Conservation (phyloP, 352 stramenopile genomes). For the Globisporangium orthogonon region DNA sequence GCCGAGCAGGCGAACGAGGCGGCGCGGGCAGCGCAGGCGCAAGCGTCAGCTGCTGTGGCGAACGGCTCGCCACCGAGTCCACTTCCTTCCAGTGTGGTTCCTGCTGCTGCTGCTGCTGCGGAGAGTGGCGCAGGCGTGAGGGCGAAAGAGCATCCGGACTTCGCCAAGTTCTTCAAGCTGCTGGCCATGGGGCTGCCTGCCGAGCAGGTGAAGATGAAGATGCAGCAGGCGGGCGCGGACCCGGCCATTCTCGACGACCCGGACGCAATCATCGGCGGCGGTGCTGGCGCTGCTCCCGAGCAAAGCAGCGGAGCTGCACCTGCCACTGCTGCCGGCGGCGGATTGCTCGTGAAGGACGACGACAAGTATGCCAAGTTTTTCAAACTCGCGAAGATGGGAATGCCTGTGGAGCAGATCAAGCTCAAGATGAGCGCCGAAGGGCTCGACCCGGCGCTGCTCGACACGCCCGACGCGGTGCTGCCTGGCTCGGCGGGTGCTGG, state of each 20-base stretch:
- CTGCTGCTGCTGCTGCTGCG: conserved; percentile 2
- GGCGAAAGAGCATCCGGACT: conserved; percentile 71
- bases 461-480: conserved; percentile 83
- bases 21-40: conserved; percentile 3
- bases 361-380: conserved; percentile 93
- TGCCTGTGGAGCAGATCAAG: conserved; percentile 92
- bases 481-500: conserved; percentile 23
- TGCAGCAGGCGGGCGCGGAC: conserved; percentile 68
- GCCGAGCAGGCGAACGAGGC: conserved; percentile 4
- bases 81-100: no score
- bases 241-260: conserved; percentile 58
- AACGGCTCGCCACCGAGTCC: background rate
- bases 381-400: conserved; percentile 94
- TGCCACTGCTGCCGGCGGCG: background rate
- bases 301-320: background rate
- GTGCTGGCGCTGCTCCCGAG: background rate
- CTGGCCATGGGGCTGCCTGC: conserved; percentile 69
- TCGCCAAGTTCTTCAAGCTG: conserved; percentile 81
- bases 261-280: conserved; percentile 55
- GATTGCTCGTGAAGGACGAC: conserved; percentile 56
- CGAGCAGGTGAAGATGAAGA: conserved; percentile 86
- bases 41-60: conserved; percentile 7
- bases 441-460: conserved; percentile 87
- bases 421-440: conserved; percentile 93
- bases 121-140: conserved; percentile 28